Base-by-base conservation (phyloP, 73 alveolate species). In the Uronychia setigera region DNA sequence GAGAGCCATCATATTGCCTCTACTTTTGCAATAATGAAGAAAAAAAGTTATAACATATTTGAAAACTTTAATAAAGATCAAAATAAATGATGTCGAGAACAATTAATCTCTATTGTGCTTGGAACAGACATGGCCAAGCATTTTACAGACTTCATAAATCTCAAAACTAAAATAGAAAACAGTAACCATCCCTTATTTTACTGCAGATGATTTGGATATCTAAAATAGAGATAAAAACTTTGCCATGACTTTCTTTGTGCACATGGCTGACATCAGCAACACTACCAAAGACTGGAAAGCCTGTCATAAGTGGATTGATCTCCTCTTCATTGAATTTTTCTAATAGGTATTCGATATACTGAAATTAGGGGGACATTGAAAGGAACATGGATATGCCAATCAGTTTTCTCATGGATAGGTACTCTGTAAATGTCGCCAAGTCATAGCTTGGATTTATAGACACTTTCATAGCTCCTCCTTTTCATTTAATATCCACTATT, bases 1-100 rank as follows among this genome's bases (percentile, higher is more conserved):
- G 97, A 93, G 82, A 95, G 88, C 88, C 94, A 93, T 89, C 98
- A 96, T 82, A 77, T 96, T 26, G 94, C 99, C 1, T 81, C 97
- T 31, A 35, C 98, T 59, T 95, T 92, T 81, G 86, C 74, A 78
- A 32, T 87, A 26, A 80, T 91, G 79, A 80, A 85, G 32, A 80
- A 77, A 58, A 91, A 82, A 14, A 90, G 94, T 58, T 59, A 14
- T 29, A 88, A 96, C 83, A 60, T 90, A 93, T 34, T 90, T 96
- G 34, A 78, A 79, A 83, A 87, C 81, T 79, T 84, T 94, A 35
- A 59, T 57, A 29, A 87, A 86, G 94, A 87, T 74, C 94, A 89
- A 31, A 86, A 80, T 35, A 82, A 82, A 32, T 81, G 87, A 27
- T 75, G 78, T 28, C 28, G 93, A 31, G 32, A 60, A 33, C 34